phyloP scores from a whole-genome alignment of 768 basidiomycete species.

The Coprinopsis sp. region DNA sequence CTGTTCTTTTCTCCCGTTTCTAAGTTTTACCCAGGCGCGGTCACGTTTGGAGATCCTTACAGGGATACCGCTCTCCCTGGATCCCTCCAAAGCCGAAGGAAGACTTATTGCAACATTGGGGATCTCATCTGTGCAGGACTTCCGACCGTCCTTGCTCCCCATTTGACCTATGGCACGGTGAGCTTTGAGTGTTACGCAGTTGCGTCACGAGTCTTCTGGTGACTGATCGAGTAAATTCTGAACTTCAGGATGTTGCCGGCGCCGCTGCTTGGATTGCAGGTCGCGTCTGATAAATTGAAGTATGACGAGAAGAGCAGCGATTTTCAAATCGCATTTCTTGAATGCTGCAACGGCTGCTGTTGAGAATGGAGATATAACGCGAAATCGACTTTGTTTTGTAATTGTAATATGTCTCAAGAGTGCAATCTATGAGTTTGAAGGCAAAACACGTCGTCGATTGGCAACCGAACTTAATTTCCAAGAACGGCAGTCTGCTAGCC shows the following conservation, averaged over 20 bases:
- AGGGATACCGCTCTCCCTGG: slow-evolving; percentile 25
- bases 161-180: slow-evolving; percentile 22
- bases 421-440: too few relatives aligned
- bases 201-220: background rate
- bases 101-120: slow-evolving; percentile 26
- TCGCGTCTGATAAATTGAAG: background rate
- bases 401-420: too few relatives aligned
- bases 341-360: too few relatives aligned
- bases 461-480: too few relatives aligned
- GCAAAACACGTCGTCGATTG: too few relatives aligned
- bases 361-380: too few relatives aligned
- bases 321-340: too few relatives aligned
- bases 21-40: slow-evolving; percentile 27
- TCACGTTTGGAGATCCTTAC: slow-evolving; percentile 34
- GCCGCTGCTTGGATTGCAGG: background rate
- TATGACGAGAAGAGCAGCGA: background rate
- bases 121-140: slow-evolving; percentile 30
- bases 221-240: too few relatives aligned
- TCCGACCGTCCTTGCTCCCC: slow-evolving; percentile 18
- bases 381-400: too few relatives aligned
- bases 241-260: background rate
- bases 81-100: slow-evolving; percentile 19
- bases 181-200: background rate
- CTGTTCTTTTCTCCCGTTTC: slow-evolving; percentile 16
- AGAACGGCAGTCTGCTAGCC: too few relatives aligned